Base-by-base conservation (phyloP, 768 basidiomycete genomes). In the Phanerochaete carnosa region DNA sequence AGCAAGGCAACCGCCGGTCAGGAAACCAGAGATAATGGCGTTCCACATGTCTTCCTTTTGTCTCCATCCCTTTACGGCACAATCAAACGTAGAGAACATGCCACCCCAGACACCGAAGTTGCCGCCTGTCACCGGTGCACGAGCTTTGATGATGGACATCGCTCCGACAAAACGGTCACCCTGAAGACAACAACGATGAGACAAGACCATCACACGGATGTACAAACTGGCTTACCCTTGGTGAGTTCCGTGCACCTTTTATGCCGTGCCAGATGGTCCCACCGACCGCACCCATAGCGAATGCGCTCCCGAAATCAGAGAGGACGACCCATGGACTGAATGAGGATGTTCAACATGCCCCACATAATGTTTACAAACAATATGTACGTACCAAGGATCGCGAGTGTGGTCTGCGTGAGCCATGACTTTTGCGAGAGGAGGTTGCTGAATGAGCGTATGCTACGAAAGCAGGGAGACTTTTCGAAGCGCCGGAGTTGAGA, bases 11-110 rank as follows among this genome's bases (percentile, higher is more conserved):
- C 97, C 97, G 75, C 97, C 97, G 11, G 97, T 98, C 87, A 97
- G 84, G 78, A 99, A 99, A 47, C 97, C 97, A 26, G 95, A 94
- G 55, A 97, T 89, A 69, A 99, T 98, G 45, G 95, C 95, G 71
- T 99, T 99, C 95, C 95, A 99, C 55, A 96, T 92, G 74, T 97
- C 95, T 76, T 97, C 95, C 73, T 98, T 97, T 79, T 97, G 94
- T 73, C 95, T 83, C 80, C 86, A 93, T 15, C 94, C 93, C 76
- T 99, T 98, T 67, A 99, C 90, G 0, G 95, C 95, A 74, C 97
- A 99, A 75, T 98, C 97, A 67, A 97, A 99, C 33, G 94, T 92
- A 47, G 95, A 98, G 75, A 99, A 99, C 87, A 99, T 90, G 66
- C 96, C 97, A 72, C 96, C 92, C 91, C 92, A 94, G 16, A 93